These are phyloP conservation scores for Xylaria cubensis DNA, from an alignment of 495 filamentous ascomycete species.

Conservation along the genomic window DNA sequence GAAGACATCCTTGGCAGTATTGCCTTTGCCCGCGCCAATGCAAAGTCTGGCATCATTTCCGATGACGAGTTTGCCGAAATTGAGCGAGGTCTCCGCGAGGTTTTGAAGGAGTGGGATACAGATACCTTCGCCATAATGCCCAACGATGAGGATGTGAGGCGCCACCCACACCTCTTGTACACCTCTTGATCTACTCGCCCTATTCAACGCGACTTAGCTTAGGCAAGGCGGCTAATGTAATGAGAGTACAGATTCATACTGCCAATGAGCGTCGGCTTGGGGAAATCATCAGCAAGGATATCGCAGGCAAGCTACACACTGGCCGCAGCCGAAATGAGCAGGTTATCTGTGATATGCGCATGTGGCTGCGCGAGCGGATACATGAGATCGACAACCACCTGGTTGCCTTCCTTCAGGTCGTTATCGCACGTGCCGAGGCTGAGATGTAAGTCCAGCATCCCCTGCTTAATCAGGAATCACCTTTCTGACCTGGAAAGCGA, in stretches of 20 bases:
- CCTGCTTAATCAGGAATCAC: constrained; percentile 1
- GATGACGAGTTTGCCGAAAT: constrained; percentile 74
- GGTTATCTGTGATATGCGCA: constrained; percentile 88
- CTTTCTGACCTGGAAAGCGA: constrained; percentile 24
- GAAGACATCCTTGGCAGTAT: constrained; percentile 81
- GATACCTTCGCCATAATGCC: constrained; percentile 64
- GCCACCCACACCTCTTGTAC: constrained; percentile 16
- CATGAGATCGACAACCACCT: constrained; percentile 72
- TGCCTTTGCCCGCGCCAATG: constrained; percentile 84
- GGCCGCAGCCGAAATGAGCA: constrained; percentile 93
- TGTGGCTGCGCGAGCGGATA: constrained; percentile 87
- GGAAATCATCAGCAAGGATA: constrained; percentile 86
- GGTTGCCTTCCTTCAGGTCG: constrained; percentile 72
- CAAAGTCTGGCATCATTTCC: constrained; percentile 74
- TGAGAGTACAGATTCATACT: constrained; percentile 69
- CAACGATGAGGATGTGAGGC: constrained; percentile 61
- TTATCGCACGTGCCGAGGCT: constrained; percentile 74
- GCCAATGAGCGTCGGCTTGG: constrained; percentile 89
- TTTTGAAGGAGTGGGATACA: constrained; percentile 75
- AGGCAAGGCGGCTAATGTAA: constrained; percentile 7
- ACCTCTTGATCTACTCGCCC: constrained; percentile 1
- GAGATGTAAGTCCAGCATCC: constrained; percentile 55
- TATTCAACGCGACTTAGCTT: constrained; percentile 12
- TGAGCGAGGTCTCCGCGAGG: constrained; percentile 71
- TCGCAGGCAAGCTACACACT: constrained; percentile 92